Evolutionary conservation across 805 yeast species (phyloP).

Genomic region (Nakazawaea peltata): DNA sequence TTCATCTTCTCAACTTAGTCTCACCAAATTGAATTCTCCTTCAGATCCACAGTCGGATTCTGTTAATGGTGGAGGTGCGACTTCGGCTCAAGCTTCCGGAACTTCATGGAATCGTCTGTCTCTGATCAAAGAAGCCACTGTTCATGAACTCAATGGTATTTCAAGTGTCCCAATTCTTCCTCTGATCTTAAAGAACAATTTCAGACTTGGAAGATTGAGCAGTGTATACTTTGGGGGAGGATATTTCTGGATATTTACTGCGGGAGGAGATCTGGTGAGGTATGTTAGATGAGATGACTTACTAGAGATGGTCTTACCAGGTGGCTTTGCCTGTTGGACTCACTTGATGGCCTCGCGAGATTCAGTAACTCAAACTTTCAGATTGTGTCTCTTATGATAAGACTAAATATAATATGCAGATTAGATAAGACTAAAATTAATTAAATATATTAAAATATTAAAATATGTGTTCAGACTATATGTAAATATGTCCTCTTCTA

Average conservation of each 20-base stretch:
- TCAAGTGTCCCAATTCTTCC: constrained; percentile 20
- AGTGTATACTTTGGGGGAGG: constrained; percentile 22
- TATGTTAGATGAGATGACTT: constrained; percentile 27
- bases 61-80: background rate
- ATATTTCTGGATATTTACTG: constrained; percentile 27
- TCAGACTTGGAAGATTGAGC: constrained; percentile 24
- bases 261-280: constrained; percentile 28
- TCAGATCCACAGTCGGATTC: no score
- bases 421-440: no score
- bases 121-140: constrained; percentile 8
- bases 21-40: constrained; percentile 11
- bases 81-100: background rate
- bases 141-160: constrained; percentile 20
- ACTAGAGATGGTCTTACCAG: background rate
- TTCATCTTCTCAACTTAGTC: constrained; percentile 14
- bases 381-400: no score
- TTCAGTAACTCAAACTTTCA: no score
- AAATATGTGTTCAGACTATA: no score
- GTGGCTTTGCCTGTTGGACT: background rate
- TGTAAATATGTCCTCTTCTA: no score
- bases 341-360: background rate
- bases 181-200: constrained; percentile 25
- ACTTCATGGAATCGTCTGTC: background rate
- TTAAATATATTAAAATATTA: no score
- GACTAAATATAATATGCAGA: no score